Conservation (phyloP, 257 asterid species). For the Jaltomata sinuosa region DNA sequence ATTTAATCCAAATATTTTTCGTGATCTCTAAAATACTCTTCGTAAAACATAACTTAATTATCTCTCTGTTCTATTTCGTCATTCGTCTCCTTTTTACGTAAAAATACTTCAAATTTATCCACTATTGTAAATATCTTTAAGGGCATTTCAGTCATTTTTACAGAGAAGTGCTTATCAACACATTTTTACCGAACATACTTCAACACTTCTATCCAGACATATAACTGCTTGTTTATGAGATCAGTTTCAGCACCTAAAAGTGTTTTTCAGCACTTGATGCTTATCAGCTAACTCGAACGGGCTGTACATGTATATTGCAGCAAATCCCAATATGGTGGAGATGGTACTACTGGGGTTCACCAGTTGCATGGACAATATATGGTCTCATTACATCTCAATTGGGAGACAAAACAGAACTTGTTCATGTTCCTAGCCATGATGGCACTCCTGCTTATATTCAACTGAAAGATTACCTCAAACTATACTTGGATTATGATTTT, state of each 20-base stretch:
- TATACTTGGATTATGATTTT: constrained; percentile 36
- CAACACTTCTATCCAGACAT: background rate
- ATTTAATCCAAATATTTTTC: background rate
- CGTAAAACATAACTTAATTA: background rate
- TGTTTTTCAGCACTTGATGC: background rate
- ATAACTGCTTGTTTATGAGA: background rate
- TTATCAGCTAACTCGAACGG: background rate
- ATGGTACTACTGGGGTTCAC: constrained; percentile 75
- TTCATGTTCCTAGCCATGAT: constrained; percentile 40
- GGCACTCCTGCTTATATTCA: constrained; percentile 13
- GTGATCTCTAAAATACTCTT: no score
- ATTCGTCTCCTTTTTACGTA: background rate
- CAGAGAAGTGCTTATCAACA: no score
- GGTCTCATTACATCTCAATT: constrained; percentile 46
- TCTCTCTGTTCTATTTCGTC: background rate
- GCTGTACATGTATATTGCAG: constrained; percentile 14
- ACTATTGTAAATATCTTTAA: no score
- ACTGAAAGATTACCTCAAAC: constrained; percentile 43
- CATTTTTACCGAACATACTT: background rate
- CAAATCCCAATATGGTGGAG: constrained; percentile 69
- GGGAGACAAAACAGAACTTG: constrained; percentile 31
- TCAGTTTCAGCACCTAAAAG: background rate
- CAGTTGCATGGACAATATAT: constrained; percentile 47
- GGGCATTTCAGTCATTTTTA: background rate
- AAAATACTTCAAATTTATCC: background rate